Evolutionary conservation across 139 green algal species (phyloP), one percentile per base, ranked within the genome.

Genomic region (Chlamydomonas schloesseri): DNA sequence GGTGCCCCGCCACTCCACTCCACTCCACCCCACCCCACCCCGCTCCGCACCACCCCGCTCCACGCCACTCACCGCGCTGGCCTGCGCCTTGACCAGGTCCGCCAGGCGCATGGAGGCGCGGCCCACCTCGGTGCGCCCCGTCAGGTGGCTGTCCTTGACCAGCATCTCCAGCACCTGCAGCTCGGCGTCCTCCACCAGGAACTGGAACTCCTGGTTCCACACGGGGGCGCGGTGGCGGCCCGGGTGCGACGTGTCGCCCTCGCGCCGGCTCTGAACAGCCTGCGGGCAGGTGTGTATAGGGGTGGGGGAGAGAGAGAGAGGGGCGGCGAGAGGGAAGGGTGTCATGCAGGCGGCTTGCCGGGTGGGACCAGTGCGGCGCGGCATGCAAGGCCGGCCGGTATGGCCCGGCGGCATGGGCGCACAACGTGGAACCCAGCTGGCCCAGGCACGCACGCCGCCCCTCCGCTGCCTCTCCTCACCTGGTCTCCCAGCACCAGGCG

Each of bases 161-260:
- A 90, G 86, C 62, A 99, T 89, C 81, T 96, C 93, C 76, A 98
- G 69, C 46, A 91, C 75, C 95, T 98, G 95, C 10, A 53, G 87
- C 0, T 86, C 58, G 0, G 91, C 87, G 90, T 98, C 94, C 71
- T 98, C 93, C 76, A 98, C 97, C 86, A 99, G 90, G 71, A 99
- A 98, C 90, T 98, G 94, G 86, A 97, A 96, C 89, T 97, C 96
- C 93, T 98, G 96, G 91, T 99, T 98, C 97, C 97, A 99, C 31
- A 97, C 93, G 15, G 96, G 96, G 5, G 91, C 89, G 9, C 95
- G 88, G 90, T 98, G 95, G 58, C 84, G 83, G 69, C 95, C 94
- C 23, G 88, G 75, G 47, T 93, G 89, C 71, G 84, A 92, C 34
- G 96, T 99, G 79, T 97, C 96, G 70, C 93, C 92, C 67, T 99